Evolutionary conservation across 2,329 filamentous ascomycete genomes (phyloP).

Genomic region (Pyrenochaeta sp.): DNA sequence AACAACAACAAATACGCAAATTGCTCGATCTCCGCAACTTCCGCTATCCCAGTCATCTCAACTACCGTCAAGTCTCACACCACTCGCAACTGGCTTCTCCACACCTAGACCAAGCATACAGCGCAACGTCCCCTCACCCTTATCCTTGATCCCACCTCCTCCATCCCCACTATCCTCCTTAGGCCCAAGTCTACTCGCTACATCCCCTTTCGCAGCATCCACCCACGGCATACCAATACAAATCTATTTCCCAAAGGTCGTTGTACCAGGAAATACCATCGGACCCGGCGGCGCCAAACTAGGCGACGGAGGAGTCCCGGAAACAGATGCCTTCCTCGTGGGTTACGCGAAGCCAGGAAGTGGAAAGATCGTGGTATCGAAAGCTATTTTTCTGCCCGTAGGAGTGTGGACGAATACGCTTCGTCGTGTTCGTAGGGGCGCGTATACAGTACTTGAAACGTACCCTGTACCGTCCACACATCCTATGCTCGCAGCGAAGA

Average conservation of each 20-base stretch:
- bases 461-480: conserved; percentile 18
- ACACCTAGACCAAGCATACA: conserved; percentile 16
- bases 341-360: conserved; percentile 25
- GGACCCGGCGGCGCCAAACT: conserved; percentile 10
- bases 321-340: conserved; percentile 42
- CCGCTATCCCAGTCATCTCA: too few relatives aligned
- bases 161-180: conserved; percentile 16
- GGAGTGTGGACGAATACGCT: conserved; percentile 30
- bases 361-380: conserved; percentile 19
- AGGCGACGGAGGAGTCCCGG: conserved; percentile 9
- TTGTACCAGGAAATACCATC: conserved; percentile 22
- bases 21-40: not conserved
- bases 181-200: conserved; percentile 17
- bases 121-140: conserved; percentile 22
- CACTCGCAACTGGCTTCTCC: not conserved
- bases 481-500: not conserved
- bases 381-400: conserved; percentile 36
- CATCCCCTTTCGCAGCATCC: conserved; percentile 18
- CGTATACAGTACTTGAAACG: conserved; percentile 31
- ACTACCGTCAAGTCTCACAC: not conserved
- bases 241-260: conserved; percentile 37
- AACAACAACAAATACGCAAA: not conserved
- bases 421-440: conserved; percentile 15
- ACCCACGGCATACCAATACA: conserved; percentile 31
- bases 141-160: conserved; percentile 8